Base-by-base conservation (phyloP, 202 grass and related monocot species). In the Saccharum hybrid region DNA sequence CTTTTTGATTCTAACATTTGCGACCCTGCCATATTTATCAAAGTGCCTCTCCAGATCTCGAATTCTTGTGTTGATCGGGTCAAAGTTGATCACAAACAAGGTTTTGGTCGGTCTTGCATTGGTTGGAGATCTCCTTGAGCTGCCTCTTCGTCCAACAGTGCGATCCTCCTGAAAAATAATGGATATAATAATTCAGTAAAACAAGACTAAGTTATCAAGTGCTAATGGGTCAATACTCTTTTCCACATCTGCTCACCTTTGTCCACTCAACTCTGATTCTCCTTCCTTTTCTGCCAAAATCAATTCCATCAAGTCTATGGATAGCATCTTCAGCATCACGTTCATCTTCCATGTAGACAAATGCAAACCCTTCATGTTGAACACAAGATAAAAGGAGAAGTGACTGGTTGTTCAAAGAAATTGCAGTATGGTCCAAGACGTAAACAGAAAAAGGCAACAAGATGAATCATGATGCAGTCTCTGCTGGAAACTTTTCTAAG, bases 311-410 rank as follows among this genome's bases (percentile, higher is more conserved):
- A 89, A 99, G 91, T 69, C 77, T 88, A 75, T 68, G 72, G 52
- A 99, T 92, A 76, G 96, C 96, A 92, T 94, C 91, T 63, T 96
- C 96, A 84, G 89, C 96, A 86, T 96, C 96, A 61, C 88, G 91
- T 81, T 94, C 96, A 64, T 99, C 93, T 87, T 99, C 93, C 96
- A 99, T 99, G 88, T 99, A 99, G 48, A 99, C 88, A 48, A 96
- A 99, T 34, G 96, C 96, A 91, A 99, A 99, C 54, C 96, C 96
- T 99, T 85, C 66, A 90, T 63, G 8, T 68, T 79, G 61, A 63
- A 76, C 49, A 80, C 19, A 46, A 46, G 61, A 74, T 66, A 38
- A 19, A 59, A 39, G 34, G 63, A 65, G 7, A 37, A 56, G 11
- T 63, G 21, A 70, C 34, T 81, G 39, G 23, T 72, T 76, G 59